A percentile compares a stretch with the other conserved stretches of the same genome.
Conservation (phyloP, 768 basidiomycete species). For the Agaricus sinodeliciosus region DNA sequence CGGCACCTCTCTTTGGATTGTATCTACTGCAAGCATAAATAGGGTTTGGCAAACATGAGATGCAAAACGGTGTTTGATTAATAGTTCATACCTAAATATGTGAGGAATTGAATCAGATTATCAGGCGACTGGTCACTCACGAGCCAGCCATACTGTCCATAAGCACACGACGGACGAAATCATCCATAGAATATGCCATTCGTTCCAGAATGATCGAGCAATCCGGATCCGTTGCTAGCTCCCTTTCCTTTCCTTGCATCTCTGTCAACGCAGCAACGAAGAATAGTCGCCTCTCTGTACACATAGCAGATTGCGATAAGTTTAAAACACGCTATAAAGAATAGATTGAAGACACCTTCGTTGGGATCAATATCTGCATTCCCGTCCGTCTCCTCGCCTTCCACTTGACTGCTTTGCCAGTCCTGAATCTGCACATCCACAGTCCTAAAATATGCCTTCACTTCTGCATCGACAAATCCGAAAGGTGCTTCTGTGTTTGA, state of each 20-base stretch:
- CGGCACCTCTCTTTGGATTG: constrained; percentile 62
- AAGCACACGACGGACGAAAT: constrained; percentile 90
- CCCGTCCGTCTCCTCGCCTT: constrained; percentile 28
- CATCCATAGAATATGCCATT: constrained; percentile 90
- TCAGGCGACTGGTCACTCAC: constrained; percentile 42
- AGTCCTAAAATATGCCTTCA: constrained; percentile 89
- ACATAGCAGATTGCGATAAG: background rate
- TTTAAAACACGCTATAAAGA: background rate
- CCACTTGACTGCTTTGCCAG: constrained; percentile 62
- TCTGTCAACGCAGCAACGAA: constrained; percentile 79
- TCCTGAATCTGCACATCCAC: constrained; percentile 84
- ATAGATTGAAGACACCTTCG: constrained; percentile 43
- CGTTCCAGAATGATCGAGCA: constrained; percentile 88
- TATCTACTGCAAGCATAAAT: constrained; percentile 57
- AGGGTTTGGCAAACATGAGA: constrained; percentile 95
- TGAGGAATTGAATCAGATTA: background rate
- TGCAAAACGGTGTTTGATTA: constrained; percentile 80
- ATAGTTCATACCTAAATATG: constrained; percentile 45
- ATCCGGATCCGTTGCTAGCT: constrained; percentile 89
- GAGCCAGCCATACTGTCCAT: constrained; percentile 82
- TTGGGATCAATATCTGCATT: constrained; percentile 54
- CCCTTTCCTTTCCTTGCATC: constrained; percentile 83
- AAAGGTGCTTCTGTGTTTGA: constrained; percentile 70
- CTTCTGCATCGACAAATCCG: constrained; percentile 81
- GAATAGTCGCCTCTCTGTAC: constrained; percentile 66